These are phyloP conservation scores for Emmonsiellopsis sp. DNA, from an alignment of 2,329 filamentous ascomycete species.

Conservation along the genomic window DNA sequence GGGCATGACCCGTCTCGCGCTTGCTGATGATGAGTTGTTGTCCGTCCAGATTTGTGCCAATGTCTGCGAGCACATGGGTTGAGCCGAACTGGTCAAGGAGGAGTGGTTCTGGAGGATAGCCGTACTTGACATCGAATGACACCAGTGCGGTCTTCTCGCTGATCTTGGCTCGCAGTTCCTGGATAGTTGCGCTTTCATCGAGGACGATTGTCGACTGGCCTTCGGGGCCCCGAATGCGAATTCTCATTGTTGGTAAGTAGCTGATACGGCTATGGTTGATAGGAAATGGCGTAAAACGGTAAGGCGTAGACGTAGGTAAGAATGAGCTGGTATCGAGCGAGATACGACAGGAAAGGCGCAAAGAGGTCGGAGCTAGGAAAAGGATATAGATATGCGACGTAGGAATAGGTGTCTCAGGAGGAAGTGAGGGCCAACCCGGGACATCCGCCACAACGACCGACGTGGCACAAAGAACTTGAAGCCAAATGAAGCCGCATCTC, in stretches of 20 bases:
- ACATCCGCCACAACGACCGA: too few species aligned
- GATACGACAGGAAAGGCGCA: too few species aligned
- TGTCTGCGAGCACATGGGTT: conserved; percentile 43
- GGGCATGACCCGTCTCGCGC: conserved; percentile 24
- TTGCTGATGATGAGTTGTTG: conserved; percentile 59
- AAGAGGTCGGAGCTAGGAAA: too few species aligned
- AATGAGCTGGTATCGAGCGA: too few species aligned
- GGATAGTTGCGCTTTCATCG: conserved; percentile 51
- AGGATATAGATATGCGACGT: too few species aligned
- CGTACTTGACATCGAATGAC: conserved; percentile 70
- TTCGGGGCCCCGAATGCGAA: conserved; percentile 65
- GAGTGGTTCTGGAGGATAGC: conserved; percentile 64
- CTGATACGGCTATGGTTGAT: background rate
- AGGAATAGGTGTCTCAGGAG: too few species aligned
- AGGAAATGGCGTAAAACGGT: background rate
- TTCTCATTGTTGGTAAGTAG: conserved; percentile 46
- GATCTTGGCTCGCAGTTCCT: conserved; percentile 33
- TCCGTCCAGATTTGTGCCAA: conserved; percentile 55
- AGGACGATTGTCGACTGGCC: conserved; percentile 64
- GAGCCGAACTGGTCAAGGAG: conserved; percentile 46
- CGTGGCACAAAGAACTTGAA: background rate
- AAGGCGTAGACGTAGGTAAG: too few species aligned
- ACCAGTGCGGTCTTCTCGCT: conserved; percentile 55
- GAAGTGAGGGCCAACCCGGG: too few species aligned
- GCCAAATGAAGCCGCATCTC: background rate